phyloP scores from a whole-genome alignment of 495 filamentous ascomycete species.

The Neurospora tetrasperma region DNA sequence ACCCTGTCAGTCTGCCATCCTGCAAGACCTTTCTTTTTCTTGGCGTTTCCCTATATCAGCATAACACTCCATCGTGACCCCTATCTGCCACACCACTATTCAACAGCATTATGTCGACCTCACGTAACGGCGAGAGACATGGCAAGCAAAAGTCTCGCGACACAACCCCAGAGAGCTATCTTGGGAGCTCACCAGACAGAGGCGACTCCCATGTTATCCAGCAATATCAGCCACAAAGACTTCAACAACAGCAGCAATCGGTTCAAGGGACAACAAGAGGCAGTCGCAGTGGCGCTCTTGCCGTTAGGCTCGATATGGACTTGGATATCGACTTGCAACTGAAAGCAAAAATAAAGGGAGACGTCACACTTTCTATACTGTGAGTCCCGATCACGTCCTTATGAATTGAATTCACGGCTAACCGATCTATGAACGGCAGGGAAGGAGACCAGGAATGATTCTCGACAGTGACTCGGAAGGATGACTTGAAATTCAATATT shows the following conservation, averaged over 20 bases:
- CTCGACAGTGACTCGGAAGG: background rate
- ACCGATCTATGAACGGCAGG: background rate
- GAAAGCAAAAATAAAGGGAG: constrained; percentile 20
- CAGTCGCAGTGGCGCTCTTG: constrained; percentile 13
- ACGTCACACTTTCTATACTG: constrained; percentile 17
- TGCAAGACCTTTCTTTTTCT: background rate
- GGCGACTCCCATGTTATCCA: background rate
- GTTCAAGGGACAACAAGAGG: background rate
- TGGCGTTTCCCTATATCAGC: background rate
- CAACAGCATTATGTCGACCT: background rate
- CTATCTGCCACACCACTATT: background rate
- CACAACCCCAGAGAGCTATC: background rate
- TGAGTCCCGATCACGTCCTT: background rate
- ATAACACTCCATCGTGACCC: background rate
- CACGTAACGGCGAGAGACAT: background rate
- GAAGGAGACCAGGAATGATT: background rate
- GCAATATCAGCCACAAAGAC: background rate
- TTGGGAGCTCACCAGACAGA: background rate
- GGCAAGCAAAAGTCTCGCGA: background rate
- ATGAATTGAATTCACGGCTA: background rate
- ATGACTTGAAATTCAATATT: background rate
- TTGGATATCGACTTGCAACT: constrained; percentile 22
- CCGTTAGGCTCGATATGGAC: constrained; percentile 20
- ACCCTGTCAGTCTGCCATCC: background rate
- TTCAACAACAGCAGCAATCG: background rate